Evolutionary conservation across 2,329 filamentous ascomycete species (phyloP).

Genomic region (Onygenales sp.): DNA sequence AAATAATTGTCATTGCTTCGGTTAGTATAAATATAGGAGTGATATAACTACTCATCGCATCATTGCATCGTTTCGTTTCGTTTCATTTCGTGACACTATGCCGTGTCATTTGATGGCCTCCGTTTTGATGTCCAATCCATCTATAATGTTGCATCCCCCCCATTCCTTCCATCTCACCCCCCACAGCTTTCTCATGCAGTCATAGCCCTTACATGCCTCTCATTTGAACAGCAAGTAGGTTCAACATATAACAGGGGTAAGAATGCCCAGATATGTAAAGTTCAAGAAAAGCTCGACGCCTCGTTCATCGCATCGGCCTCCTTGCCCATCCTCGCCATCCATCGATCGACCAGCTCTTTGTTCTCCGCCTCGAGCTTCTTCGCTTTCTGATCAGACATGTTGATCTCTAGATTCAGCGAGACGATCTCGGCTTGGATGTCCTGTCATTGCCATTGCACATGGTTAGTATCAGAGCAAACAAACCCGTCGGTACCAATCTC

Average conservation of each 20-base stretch:
- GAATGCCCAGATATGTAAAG: no score
- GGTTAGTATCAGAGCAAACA: not conserved
- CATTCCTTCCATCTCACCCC: not conserved
- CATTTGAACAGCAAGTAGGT: not conserved
- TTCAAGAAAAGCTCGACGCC: slow-evolving; percentile 36
- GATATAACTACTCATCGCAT: not conserved
- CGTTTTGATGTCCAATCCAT: not conserved
- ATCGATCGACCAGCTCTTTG: slow-evolving; percentile 76
- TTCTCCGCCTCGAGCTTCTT: slow-evolving; percentile 73
- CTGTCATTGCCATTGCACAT: slow-evolving; percentile 24
- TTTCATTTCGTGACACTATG: not conserved
- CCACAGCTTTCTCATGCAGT: not conserved
- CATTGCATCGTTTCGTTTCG: not conserved
- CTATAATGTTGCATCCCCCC: not conserved
- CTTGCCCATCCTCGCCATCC: slow-evolving; percentile 78
- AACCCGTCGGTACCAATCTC: not conserved
- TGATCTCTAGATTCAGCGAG: slow-evolving; percentile 75
- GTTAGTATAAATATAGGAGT: not conserved
- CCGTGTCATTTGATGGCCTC: not conserved
- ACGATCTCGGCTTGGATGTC: slow-evolving; percentile 91
- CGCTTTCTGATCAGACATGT: slow-evolving; percentile 68
- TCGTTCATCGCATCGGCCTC: slow-evolving; percentile 84
- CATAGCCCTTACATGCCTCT: not conserved
- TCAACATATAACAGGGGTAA: not conserved
- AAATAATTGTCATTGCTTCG: no score